A percentile compares a stretch with the other conserved stretches of the same genome.
Conservation (phyloP, 2,329 filamentous ascomycete species). For the Talaromyces amestolkiae region DNA sequence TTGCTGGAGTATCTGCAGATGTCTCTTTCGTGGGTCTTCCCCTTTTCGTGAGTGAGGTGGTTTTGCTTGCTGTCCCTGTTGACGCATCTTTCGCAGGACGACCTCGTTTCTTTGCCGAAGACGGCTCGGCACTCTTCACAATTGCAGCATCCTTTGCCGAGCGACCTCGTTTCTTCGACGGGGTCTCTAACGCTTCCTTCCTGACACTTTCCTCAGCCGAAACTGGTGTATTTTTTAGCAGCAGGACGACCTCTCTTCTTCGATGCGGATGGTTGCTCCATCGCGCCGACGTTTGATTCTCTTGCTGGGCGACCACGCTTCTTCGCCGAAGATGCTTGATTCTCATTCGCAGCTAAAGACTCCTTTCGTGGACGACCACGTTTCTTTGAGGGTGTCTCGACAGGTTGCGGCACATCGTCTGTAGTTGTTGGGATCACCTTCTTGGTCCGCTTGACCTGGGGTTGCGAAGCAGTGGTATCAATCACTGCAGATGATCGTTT, state of each 20-base stretch:
- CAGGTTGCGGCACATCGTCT: background rate
- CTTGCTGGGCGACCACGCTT: background rate
- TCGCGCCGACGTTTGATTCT: background rate
- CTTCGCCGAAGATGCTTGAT: background rate
- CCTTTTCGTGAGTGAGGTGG: background rate
- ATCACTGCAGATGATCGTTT: background rate
- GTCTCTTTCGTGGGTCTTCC: background rate
- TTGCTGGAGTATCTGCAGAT: background rate
- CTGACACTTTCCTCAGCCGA: background rate
- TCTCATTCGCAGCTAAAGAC: background rate
- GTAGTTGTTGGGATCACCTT: background rate
- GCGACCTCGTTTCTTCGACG: background rate
- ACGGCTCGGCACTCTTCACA: background rate
- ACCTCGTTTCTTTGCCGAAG: background rate
- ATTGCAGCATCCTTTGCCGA: background rate
- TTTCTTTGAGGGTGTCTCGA: background rate
- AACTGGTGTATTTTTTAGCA: background rate
- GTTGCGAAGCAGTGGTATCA: background rate
- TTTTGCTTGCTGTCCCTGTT: background rate
- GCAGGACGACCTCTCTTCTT: background rate
- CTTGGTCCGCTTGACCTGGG: background rate
- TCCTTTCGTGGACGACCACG: background rate
- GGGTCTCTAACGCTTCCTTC: background rate
- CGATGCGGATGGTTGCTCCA: background rate
- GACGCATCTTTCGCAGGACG: background rate